A percentile compares a stretch with the other conserved stretches of the same genome.
phyloP scores from a whole-genome alignment of 805 yeast genomes.

The Nakazawaea holstii region DNA sequence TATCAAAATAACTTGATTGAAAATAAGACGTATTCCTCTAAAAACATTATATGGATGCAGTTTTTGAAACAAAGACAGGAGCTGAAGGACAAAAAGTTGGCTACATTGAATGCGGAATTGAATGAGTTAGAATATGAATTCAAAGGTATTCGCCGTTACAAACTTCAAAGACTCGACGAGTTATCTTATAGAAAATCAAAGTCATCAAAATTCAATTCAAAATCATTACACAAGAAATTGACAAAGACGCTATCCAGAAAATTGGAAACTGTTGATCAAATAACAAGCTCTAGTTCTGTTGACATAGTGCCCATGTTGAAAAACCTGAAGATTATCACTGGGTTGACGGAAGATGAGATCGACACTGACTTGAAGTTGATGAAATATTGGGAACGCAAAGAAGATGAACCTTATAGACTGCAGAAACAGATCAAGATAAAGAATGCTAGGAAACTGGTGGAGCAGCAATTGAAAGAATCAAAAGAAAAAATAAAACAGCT shows the following conservation, averaged over 20 bases:
- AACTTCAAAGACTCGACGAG: not conserved
- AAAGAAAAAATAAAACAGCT: not conserved
- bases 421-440: not conserved
- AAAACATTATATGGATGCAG: slow-evolving; percentile 4
- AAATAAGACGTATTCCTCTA: not conserved
- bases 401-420: slow-evolving; percentile 4
- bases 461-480: not conserved
- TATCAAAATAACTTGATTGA: slow-evolving; percentile 1
- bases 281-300: no score
- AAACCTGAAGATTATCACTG: not conserved
- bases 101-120: not conserved
- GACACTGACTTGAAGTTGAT: slow-evolving; percentile 1
- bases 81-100: slow-evolving; percentile 1
- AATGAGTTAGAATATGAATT: slow-evolving; percentile 4
- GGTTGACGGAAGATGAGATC: slow-evolving; percentile 3
- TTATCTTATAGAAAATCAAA: not conserved
- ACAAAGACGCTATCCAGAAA: not conserved
- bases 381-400: slow-evolving; percentile 6
- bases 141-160: not conserved
- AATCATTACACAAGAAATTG: not conserved
- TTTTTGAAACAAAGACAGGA: slow-evolving; percentile 6
- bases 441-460: not conserved
- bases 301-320: not conserved
- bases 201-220: not conserved
- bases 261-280: no score